phyloP scores from a whole-genome alignment of 257 asterid species.

The Solanum clarkiae region DNA sequence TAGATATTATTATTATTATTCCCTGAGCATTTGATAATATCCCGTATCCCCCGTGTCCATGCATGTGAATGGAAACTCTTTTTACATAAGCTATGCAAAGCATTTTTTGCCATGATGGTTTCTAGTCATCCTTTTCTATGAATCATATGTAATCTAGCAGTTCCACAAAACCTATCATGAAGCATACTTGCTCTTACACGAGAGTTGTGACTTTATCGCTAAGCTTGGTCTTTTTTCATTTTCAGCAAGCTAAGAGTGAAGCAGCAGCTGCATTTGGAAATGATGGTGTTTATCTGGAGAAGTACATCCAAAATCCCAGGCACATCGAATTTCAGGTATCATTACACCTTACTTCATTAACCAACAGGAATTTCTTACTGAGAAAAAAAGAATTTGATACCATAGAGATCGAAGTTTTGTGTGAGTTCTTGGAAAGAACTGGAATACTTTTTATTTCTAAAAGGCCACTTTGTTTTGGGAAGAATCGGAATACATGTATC shows the following conservation, averaged over 20 bases:
- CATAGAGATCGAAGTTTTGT: not conserved
- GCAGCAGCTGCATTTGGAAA: constrained; percentile 99
- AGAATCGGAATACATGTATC: not conserved
- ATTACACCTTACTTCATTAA: not conserved
- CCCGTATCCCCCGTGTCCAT: not conserved
- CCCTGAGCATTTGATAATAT: not conserved
- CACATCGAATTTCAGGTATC: constrained; percentile 68
- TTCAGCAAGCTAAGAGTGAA: constrained; percentile 67
- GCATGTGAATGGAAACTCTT: not conserved
- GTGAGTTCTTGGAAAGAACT: not conserved
- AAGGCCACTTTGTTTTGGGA: not conserved
- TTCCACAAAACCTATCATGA: not conserved
- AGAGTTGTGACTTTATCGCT: not conserved
- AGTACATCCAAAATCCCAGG: constrained; percentile 88
- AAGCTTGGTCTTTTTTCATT: not conserved
- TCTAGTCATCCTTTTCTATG: not conserved
- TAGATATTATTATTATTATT: not conserved
- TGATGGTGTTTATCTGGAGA: constrained; percentile 96
- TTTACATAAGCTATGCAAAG: not conserved
- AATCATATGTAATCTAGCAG: not conserved
- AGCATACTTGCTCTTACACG: not conserved
- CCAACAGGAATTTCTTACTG: not conserved
- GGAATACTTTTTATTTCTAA: not conserved
- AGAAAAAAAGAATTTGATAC: not conserved
- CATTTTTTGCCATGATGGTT: not conserved